Evolutionary conservation across 2,329 filamentous ascomycete species (phyloP).

Genomic region (Alternaria solani): DNA sequence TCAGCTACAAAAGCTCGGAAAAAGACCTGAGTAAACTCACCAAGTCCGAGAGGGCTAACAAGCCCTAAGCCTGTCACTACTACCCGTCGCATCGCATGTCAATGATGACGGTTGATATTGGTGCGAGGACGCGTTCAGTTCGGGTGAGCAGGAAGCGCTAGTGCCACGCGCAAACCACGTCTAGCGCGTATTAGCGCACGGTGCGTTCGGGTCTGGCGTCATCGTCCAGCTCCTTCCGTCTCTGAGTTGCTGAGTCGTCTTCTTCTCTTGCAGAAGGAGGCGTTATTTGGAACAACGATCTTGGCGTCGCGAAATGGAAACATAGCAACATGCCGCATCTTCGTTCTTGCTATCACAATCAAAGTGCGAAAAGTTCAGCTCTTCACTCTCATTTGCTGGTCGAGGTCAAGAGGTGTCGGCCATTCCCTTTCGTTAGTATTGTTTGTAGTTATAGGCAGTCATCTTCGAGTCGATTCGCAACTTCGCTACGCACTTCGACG

Average conservation of each 20-base stretch:
- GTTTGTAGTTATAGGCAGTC: background rate
- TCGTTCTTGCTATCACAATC: no score
- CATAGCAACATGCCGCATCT: no score
- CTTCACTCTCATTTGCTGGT: no score
- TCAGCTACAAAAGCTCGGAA: slow-evolving; percentile 3
- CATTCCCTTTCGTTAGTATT: no score
- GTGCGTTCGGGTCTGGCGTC: background rate
- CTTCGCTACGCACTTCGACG: background rate
- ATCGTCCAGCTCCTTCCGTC: background rate
- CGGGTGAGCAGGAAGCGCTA: slow-evolving; percentile 4
- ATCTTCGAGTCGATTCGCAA: background rate
- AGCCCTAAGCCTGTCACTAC: slow-evolving; percentile 60
- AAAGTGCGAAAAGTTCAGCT: no score
- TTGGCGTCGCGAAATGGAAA: no score
- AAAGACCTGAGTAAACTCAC: slow-evolving; percentile 42
- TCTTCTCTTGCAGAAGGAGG: background rate
- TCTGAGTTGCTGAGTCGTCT: background rate
- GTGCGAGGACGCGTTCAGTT: background rate
- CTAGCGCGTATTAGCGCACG: slow-evolving; percentile 16
- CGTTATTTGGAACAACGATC: no score
- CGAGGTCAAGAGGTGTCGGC: no score
- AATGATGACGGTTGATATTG: slow-evolving; percentile 32
- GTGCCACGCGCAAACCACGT: slow-evolving; percentile 20
- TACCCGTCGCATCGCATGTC: slow-evolving; percentile 59
- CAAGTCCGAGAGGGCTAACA: slow-evolving; percentile 77